Conservation (phyloP, 495 filamentous ascomycete genomes). For the Lophiostoma macrostomum region DNA sequence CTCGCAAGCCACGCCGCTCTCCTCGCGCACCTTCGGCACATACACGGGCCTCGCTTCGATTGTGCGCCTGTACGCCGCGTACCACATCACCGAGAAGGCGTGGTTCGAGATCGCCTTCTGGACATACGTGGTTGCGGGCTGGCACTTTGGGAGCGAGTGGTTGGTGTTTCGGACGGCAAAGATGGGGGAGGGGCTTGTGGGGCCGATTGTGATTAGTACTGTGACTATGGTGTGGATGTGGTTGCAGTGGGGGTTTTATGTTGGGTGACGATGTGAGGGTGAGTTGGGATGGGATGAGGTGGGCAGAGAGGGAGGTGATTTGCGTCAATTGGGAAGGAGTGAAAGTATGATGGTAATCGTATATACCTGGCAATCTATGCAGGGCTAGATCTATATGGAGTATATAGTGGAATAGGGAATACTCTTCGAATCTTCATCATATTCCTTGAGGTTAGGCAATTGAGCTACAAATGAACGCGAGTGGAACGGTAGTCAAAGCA, state of each 20-base stretch:
- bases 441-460: too few species aligned
- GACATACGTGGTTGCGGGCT: constrained; percentile 75
- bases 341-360: too few species aligned
- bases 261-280: too few species aligned
- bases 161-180: constrained; percentile 68
- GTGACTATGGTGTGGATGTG: constrained; percentile 78
- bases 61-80: constrained; percentile 80
- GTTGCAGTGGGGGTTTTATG: constrained; percentile 64
- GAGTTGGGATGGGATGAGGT: too few species aligned
- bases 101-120: constrained; percentile 75
- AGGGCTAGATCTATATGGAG: too few species aligned
- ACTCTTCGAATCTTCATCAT: too few species aligned
- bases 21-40: constrained; percentile 82
- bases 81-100: constrained; percentile 67
- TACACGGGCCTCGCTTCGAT: constrained; percentile 79
- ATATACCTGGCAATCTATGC: too few species aligned
- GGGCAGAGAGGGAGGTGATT: too few species aligned
- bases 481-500: too few species aligned
- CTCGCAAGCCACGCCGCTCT: constrained; percentile 62
- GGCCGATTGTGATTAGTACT: constrained; percentile 71
- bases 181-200: constrained; percentile 64
- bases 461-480: too few species aligned
- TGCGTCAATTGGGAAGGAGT: too few species aligned
- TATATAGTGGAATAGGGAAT: too few species aligned
- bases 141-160: constrained; percentile 82